phyloP scores from a whole-genome alignment of 257 asterid genomes.

The Fraxinus excelsior region DNA sequence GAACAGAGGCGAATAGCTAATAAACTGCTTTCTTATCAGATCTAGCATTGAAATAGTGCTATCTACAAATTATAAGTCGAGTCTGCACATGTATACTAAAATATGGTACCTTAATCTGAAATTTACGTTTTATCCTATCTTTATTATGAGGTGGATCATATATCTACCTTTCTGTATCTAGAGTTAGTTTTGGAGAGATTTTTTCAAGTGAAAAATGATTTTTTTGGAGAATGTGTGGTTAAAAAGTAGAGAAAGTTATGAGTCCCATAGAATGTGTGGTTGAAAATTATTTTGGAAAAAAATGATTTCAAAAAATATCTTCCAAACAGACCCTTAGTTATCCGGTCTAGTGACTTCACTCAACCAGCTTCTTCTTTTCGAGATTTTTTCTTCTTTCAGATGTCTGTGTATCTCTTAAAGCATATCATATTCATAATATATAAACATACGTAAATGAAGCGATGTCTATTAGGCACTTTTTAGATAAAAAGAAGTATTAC shows the following conservation, averaged over 20 bases:
- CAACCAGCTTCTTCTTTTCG: neutral
- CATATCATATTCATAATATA: neutral
- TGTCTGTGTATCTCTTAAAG: no score
- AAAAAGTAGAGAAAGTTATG: no score
- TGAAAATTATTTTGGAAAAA: no score
- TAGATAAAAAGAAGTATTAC: neutral
- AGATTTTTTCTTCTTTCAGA: neutral
- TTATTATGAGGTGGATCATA: neutral
- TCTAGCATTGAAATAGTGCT: no score
- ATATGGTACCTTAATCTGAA: neutral
- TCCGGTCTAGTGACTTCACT: neutral
- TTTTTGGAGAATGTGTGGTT: no score
- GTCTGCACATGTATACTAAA: neutral
- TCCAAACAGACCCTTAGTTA: neutral
- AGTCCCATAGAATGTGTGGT: no score
- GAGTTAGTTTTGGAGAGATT: no score
- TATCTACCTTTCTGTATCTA: neutral
- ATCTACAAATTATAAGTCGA: neutral
- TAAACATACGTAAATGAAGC: neutral
- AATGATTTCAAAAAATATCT: no score
- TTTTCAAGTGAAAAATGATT: no score
- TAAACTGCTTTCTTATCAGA: no score
- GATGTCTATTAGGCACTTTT: neutral
- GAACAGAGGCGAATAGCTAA: neutral
- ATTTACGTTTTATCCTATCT: neutral